Evolutionary conservation across 345 rosid genomes (phyloP), one percentile per base, ranked within the genome.

Genomic region (Atalantia buxifolia): DNA sequence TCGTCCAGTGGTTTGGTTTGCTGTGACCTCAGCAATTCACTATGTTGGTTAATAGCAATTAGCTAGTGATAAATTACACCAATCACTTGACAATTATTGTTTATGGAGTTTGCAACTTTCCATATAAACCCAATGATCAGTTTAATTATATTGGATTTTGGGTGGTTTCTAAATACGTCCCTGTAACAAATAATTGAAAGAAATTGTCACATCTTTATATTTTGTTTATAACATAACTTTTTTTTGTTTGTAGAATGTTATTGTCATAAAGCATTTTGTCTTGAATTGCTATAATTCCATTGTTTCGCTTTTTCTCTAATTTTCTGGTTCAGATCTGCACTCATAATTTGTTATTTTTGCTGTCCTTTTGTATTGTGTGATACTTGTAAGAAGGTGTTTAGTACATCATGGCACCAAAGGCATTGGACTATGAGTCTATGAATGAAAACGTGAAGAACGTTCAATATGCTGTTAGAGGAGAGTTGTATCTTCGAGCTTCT

Each of bases 401-500:
- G 22, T 35, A 62, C 68, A 69, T 77, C 85, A 96, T 95, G 98
- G 91, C 94, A 56, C 85, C 85, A 22, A 86, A 82, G 78, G 89
- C 87, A 76, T 84, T 95, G 77, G 97, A 91, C 86, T 90, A 92
- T 38, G 97, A 96, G 69, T 50, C 81, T 7, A 76, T 96, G 84
- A 96, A 96, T 71, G 95, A 92, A 80, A 94, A 96, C 56, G 97
- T 96, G 85, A 96, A 96, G 95, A 89, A 94, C 87, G 92, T 91
- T 78, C 97, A 96, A 83, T 91, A 94, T 87, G 97, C 97, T 27
- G 97, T 96, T 2, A 88, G 98, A 86, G 99, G 99, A 6, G 97
- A 96, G 88, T 79, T 96, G 82, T 96, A 96, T 80, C 99, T 96
- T 84, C 95, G 99, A 86, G 99, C 99, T 78, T 91, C 98, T 79